Percentiles rank a stretch among this genome's conserved stretches.
Evolutionary conservation across 1,284 basidiomycete genomes (phyloP).

Genomic region (Melampsora abietis-canadensis): DNA sequence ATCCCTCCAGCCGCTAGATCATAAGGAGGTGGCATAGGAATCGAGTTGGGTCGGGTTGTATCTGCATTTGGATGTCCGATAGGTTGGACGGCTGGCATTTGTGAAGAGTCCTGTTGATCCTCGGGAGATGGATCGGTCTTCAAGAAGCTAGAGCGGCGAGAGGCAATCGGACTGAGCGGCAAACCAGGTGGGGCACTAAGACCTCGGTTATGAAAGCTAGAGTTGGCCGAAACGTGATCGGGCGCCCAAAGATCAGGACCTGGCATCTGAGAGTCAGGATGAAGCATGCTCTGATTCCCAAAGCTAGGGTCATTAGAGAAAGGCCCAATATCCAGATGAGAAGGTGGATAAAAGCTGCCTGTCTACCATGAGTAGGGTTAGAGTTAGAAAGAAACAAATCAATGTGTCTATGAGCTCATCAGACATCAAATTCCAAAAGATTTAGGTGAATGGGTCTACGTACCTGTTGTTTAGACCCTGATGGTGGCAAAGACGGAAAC

Average conservation of each 20-base stretch:
- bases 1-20: neutral
- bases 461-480: too few species aligned
- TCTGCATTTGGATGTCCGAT: conserved; percentile 20
- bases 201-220: neutral
- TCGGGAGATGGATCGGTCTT: conserved; percentile 11
- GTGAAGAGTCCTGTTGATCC: neutral
- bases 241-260: conserved; percentile 20
- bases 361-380: too few species aligned
- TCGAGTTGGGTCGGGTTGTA: conserved; percentile 13
- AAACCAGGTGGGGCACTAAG: conserved; percentile 7
- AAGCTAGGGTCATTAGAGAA: too few species aligned
- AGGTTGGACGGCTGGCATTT: neutral
- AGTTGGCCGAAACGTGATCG: conserved; percentile 2
- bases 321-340: too few species aligned
- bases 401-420: too few species aligned
- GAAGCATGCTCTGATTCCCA: too few species aligned
- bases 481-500: too few species aligned
- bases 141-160: conserved; percentile 22
- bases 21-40: conserved; percentile 28
- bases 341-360: too few species aligned
- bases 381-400: too few species aligned
- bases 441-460: too few species aligned
- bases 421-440: too few species aligned
- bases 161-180: conserved; percentile 21
- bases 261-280: too few species aligned